Percentiles rank a stretch among this genome's conserved stretches.
phyloP scores from a whole-genome alignment of 257 asterid genomes.

The Anisodus tanguticus region DNA sequence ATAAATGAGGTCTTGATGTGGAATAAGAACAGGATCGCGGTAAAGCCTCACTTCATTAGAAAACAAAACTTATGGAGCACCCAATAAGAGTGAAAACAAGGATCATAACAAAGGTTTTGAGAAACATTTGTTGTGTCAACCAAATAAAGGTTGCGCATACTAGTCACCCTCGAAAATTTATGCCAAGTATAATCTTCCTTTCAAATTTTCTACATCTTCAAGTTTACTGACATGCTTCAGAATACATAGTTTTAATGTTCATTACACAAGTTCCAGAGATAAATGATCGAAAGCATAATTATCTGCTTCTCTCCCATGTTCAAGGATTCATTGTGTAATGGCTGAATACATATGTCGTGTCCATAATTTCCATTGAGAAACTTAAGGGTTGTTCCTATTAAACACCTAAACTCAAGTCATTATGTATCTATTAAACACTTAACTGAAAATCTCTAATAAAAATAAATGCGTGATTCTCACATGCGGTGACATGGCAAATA shows the following conservation, averaged over 20 bases:
- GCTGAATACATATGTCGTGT: neutral
- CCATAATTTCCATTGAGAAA: too few species aligned
- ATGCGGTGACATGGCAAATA: too few species aligned
- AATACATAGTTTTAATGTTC: conserved; percentile 10
- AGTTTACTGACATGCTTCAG: neutral
- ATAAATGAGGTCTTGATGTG: conserved; percentile 13
- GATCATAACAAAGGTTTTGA: neutral
- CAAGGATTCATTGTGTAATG: neutral
- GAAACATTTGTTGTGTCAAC: neutral
- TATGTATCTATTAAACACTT: neutral
- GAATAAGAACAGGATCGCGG: neutral
- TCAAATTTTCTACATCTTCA: conserved; percentile 8
- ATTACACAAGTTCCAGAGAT: conserved; percentile 1
- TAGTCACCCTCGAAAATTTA: conserved; percentile 17
- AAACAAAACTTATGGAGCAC: conserved; percentile 9
- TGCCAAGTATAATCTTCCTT: neutral
- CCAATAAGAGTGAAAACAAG: neutral
- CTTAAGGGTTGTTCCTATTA: neutral
- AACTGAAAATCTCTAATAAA: neutral
- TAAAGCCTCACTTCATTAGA: neutral
- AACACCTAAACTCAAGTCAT: neutral
- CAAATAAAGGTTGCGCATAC: neutral
- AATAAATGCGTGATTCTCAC: neutral
- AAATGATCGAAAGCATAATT: neutral
- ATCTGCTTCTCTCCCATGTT: neutral